Evolutionary conservation across 2,329 filamentous ascomycete genomes (phyloP), one percentile per base, ranked within the genome.

Genomic region (Polytolypa hystricis): DNA sequence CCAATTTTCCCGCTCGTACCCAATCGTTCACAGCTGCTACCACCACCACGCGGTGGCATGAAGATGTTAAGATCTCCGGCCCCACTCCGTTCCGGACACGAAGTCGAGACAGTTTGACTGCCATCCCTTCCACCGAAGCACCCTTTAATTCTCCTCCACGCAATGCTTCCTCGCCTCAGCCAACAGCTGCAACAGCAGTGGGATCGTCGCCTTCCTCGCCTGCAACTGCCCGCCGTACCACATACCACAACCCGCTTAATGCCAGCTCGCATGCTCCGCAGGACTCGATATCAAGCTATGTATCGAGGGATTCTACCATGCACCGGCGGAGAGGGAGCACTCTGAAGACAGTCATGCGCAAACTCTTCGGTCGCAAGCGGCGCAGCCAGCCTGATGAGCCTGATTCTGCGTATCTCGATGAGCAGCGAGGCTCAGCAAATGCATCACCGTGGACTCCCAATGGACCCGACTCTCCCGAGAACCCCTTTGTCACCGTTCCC

Each of bases 301-400:
- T 46, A 18, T 45, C 46, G 5, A 48, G 50, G 12, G 42, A 43
- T 1, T 44, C 54, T 1, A 38, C 47, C 21, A 46, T 47, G 10
- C 59, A 62, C 42, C 58, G 57, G 33, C 56, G 61, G 9, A 60
- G 58, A 4, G 59, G 55, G 7, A 64, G 60, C 38, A 60, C 61
- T 2, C 38, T 64, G 34, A 63, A 59, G 40, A 60, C 55, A 2
- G 58, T 63, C n/a, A 64, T 64, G 61, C 57, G 58, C 33, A 64
- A 58, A 45, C 55, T 64, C 30, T 64, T 64, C 46, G 60, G 54
- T 23, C 54, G 57, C 14, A 62, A 60, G 43, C 46, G 56, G 31
- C 53, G 55, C 19, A 59, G 56, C 30, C 48, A 55, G 31, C 31
- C 49, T 9, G 56, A 57, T 28, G 48, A 55, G 31, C 31, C 49